Conservation (phyloP, 352 stramenopile genomes). For the Phytophthora pini region DNA sequence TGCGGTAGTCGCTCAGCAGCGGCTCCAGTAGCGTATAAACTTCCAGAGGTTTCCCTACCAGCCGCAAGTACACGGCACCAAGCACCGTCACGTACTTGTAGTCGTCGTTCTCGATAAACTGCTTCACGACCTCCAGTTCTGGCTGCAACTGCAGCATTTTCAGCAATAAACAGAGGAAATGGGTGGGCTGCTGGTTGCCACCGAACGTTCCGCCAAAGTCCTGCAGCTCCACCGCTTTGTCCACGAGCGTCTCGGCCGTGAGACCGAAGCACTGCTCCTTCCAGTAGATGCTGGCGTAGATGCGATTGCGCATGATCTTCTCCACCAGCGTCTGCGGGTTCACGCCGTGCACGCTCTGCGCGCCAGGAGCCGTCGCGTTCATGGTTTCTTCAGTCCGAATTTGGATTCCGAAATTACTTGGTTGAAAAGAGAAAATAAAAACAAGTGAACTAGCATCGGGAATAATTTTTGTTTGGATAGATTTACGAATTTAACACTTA, state of each 20-base stretch:
- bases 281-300: constrained; percentile 96
- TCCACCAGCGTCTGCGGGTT: constrained; percentile 98
- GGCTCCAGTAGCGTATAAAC: constrained; percentile 96
- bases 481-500: too few relatives aligned
- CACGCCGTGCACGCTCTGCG: constrained; percentile 93
- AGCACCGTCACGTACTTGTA: constrained; percentile 98
- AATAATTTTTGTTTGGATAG: too few relatives aligned
- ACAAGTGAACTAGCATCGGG: too few relatives aligned
- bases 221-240: constrained; percentile 95
- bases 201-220: constrained; percentile 95
- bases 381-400: constrained; percentile 9
- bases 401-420: too few relatives aligned
- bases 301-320: constrained; percentile 98
- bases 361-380: constrained; percentile 94
- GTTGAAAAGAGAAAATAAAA: too few relatives aligned
- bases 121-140: constrained; percentile 93
- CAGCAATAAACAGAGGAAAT: constrained; percentile 98
- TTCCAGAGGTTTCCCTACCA: constrained; percentile 93
- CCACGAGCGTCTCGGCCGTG: constrained; percentile 94
- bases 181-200: constrained; percentile 95
- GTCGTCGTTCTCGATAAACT: constrained; percentile 97
- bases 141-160: constrained; percentile 99
- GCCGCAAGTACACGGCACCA: constrained; percentile 96
- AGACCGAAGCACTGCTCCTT: constrained; percentile 99
- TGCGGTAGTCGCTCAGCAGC: constrained; percentile 96